Conservation (phyloP, 164 flowering plant genomes). For the Chimonanthus praecox region DNA sequence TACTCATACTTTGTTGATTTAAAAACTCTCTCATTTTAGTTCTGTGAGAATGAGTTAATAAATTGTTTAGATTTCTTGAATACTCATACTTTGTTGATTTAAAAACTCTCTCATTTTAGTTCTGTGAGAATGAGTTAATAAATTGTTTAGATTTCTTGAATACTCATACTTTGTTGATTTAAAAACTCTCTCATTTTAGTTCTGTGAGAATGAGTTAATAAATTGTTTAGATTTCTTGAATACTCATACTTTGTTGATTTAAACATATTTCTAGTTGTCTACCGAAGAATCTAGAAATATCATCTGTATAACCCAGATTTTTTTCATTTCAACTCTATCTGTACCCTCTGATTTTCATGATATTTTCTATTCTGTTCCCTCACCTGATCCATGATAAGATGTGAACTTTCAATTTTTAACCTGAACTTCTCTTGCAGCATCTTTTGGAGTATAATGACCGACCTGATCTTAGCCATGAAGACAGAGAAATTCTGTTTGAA, state of each 20-base stretch:
- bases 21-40: too few relatives aligned
- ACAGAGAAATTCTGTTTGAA: conserved; percentile 79
- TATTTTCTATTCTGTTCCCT: not conserved
- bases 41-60: not conserved
- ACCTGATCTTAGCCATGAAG: conserved; percentile 76
- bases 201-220: not conserved
- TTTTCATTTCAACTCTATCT: not conserved
- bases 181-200: too few relatives aligned
- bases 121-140: not conserved
- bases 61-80: too few relatives aligned
- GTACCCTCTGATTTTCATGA: not conserved
- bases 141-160: too few relatives aligned
- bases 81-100: not conserved
- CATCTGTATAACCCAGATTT: not conserved
- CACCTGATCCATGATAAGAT: not conserved
- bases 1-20: not conserved
- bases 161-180: not conserved
- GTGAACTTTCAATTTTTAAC: conserved; percentile 7
- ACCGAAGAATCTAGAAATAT: not conserved
- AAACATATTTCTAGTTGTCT: too few relatives aligned
- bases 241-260: not conserved
- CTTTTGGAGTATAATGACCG: conserved; percentile 78
- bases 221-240: too few relatives aligned
- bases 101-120: too few relatives aligned
- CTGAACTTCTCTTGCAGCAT: conserved; percentile 48